These are phyloP conservation scores for Diaporthe citriasiana DNA, from an alignment of 2,329 filamentous ascomycete genomes.

Conservation along the genomic window DNA sequence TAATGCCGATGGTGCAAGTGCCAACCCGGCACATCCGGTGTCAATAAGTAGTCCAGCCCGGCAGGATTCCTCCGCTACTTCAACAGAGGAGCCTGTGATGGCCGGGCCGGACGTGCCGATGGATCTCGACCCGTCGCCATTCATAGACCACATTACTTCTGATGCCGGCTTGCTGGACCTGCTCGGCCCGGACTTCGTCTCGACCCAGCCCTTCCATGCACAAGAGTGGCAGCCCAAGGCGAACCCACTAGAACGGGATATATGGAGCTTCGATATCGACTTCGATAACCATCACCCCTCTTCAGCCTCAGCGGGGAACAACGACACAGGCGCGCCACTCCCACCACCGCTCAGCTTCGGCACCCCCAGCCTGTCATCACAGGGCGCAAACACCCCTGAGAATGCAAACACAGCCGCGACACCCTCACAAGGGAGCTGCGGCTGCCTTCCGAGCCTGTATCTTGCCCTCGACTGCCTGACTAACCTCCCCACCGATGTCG, in stretches of 20 bases:
- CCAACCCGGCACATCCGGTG: neutral
- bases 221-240: constrained; percentile 33
- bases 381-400: constrained; percentile 33
- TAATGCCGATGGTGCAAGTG: constrained; percentile 50
- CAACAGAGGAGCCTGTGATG: neutral
- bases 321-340: neutral
- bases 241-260: neutral
- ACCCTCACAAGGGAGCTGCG: constrained; percentile 51
- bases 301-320: neutral
- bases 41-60: neutral
- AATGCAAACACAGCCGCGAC: constrained; percentile 8
- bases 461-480: constrained; percentile 65
- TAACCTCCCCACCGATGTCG: constrained; percentile 60
- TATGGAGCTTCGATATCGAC: constrained; percentile 24
- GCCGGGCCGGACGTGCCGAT: constrained; percentile 38
- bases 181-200: constrained; percentile 48
- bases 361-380: constrained; percentile 39
- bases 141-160: constrained; percentile 42
- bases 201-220: constrained; percentile 32
- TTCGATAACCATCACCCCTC: constrained; percentile 22
- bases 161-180: constrained; percentile 54
- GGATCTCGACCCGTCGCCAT: constrained; percentile 54
- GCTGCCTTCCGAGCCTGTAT: constrained; percentile 65
- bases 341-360: constrained; percentile 5
- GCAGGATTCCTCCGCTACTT: neutral